Base-by-base conservation (phyloP, 1,139 yeast genomes). In the Suhomyces maxii region DNA sequence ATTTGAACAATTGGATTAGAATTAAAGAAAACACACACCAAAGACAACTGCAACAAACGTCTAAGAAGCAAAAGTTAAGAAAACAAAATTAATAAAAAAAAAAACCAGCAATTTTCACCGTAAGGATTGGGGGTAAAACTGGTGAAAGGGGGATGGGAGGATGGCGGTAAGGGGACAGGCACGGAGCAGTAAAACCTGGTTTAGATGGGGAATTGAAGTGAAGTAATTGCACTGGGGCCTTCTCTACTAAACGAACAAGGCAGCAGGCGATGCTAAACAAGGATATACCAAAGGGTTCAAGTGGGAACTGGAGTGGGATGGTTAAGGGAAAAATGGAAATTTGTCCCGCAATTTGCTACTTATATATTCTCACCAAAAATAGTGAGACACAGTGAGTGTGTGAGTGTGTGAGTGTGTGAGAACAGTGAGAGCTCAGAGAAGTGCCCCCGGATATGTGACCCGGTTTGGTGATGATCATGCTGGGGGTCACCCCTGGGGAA, bases 401-500 rank as follows among this genome's bases (percentile, higher is more conserved):
- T 18, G 23, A 18, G 23, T 4, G 23, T 18, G 23, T 4, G 23
- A 18, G 6, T 18, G 23, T 18, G 23, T 4, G 23, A 18, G 23
- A 18, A 18, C 4, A 18, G 23, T 18, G 23, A 18, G 23, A 18
- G 18, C 3, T 4, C 18, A 18, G 18, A 3, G 18, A 18, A 18
- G 23, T 18, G 3, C 28, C 33, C 41, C 47, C 46, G 44, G 44
- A 41, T 13, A 9, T 37, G 42, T 14, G 46, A 41, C 31, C 49
- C 40, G 46, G 42, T 42, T 18, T 18, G 4, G 31, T 37, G 36
- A 33, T 39, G 40, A 18, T 31, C 40, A 33, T 41, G 43, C 40
- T 42, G 44, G 44, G 41, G 42, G 49, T 42, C 49, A 42, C 49
- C 46, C 46, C 45, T 46, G 49, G 45, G 25, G 26, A 39, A 45